A percentile compares a stretch with the other conserved stretches of the same genome.
Evolutionary conservation across 78 protist species (phyloP).

Genomic region (Mantamonas sphyraenae): DNA sequence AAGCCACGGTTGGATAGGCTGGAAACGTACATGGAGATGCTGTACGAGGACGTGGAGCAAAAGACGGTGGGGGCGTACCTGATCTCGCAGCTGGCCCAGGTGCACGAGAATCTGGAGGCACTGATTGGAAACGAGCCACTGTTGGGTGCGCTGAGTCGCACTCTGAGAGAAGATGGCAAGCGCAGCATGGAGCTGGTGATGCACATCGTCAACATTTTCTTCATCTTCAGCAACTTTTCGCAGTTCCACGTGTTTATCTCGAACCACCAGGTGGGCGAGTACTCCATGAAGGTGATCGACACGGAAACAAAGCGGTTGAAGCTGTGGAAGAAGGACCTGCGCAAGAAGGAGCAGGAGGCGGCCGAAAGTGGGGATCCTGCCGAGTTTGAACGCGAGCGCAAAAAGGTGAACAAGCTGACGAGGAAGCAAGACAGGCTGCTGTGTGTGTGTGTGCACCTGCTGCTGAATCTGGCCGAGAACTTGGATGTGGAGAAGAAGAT

Average conservation of each 20-base stretch:
- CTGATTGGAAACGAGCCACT: background rate
- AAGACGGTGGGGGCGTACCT: background rate
- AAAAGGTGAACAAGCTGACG: too few relatives aligned
- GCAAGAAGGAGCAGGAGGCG: background rate
- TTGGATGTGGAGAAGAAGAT: slow-evolving; percentile 16
- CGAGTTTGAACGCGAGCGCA: background rate
- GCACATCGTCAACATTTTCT: slow-evolving; percentile 7
- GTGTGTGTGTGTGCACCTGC: slow-evolving; percentile 20
- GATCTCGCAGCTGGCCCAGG: slow-evolving; percentile 8
- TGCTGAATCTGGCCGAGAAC: slow-evolving; percentile 28
- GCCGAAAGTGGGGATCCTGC: too few relatives aligned
- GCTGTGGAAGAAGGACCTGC: background rate
- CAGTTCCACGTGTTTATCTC: slow-evolving; percentile 7
- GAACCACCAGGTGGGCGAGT: background rate
- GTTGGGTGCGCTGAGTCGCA: slow-evolving; percentile 1
- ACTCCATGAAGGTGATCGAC: background rate
- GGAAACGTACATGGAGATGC: slow-evolving; percentile 1
- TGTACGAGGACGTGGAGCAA: slow-evolving; percentile 10
- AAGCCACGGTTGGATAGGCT: slow-evolving; percentile 4
- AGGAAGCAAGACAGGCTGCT: slow-evolving; percentile 4
- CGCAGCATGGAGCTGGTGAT: slow-evolving; percentile 1
- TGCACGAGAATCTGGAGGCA: slow-evolving; percentile 1
- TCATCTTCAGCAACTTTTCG: slow-evolving; percentile 6
- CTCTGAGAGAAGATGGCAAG: slow-evolving; percentile 6
- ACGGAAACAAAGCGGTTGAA: background rate